Evolutionary conservation across 345 rosid species (phyloP), one percentile per base, ranked within the genome.

Genomic region (Salix viminalis): DNA sequence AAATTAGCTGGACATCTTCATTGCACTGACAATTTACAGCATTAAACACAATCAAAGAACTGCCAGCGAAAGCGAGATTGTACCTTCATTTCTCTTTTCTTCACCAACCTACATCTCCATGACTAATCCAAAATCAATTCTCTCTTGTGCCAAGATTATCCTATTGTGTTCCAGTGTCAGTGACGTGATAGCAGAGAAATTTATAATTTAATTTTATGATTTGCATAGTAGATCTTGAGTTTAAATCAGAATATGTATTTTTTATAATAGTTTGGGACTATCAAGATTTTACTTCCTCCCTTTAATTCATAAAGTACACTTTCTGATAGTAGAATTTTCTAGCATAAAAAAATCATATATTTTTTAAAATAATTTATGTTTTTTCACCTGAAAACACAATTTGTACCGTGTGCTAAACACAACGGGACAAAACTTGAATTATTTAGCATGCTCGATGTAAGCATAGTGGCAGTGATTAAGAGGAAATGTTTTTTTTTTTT

Each of bases 271-370:
- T 4, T 34, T 34, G 0, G 0, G 1, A 4, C 6, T 34, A 0
- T 34, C 1, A 0, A 6, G 5, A 5, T 32, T 32, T 32, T 32
- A 32, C 34, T 32, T 0, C 0, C 5, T 32, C 5, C 4, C 0
- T 0, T 32, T 5, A 32, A 32, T 32, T 32, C 0, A 32, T 0
- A 32, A 32, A 34, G 0, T 34, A 0, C 0, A 0, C 0, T 34
- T 4, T 34, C 0, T 0, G 0, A 34, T 34, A 4, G 0, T 34
- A 0, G 6, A 34, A 4, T 34, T 34, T 34, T 34, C 36, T 32
- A 0, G 34, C 2, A 32, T 32, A 32, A 32, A 4, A 32, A 32
- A 32, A 32, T 32, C 0, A 32, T 32, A 32, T 32, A 1, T 32
- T 32, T 32, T 32, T 32, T 1, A 32, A 32, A 32, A n/a, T n/a